Base-by-base conservation (phyloP, 176 grass and related monocot species). In the Phoenix roebelenii region DNA sequence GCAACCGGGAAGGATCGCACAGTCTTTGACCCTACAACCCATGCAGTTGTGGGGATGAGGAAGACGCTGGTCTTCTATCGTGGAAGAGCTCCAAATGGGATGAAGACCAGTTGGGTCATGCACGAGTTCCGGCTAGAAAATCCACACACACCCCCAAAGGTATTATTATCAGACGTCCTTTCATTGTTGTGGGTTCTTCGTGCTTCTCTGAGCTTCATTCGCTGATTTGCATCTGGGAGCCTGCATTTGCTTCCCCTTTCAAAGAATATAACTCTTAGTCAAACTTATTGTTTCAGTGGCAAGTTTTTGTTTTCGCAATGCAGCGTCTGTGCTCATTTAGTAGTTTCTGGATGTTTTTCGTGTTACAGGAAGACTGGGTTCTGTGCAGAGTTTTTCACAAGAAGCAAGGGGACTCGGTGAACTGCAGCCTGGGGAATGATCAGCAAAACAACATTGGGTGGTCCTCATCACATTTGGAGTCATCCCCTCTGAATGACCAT, bases 311-410 rank as follows among this genome's bases (percentile, higher is more conserved):
- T 1, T 39, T 39, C 35, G 12, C 0, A 39, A 39, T 2, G 9
- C 35, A 12, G 7, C 2, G 35, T 39, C 12, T 39, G 12, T 39
- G 35, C 35, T 39, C 35, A 39, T 39, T 9, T 12, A 39, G 0
- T 39, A 12, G 28, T 29, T 29, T 10, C 35, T 39, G 35, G 1
- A 39, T 39, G 14, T 22, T 12, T 0, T 56, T 22, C 17, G 4
- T 56, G 18, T 22, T 10, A 18, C 25, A 67, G 64, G 64, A 67
- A 50, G 64, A 55, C 25, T 67, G 64, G 64, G 64, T 67, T 24
- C 51, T 67, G 7, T 67, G 64, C 18, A 67, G 64, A 55, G 64
- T 67, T 17, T 67, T 67, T 18, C 24, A 55, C 23, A 67, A 54
- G 24, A 67, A 28, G 64, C 35, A 54, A 55, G 32, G 44, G 35